A percentile compares a stretch with the other conserved stretches of the same genome.
These are phyloP conservation scores for Calocera viscosa DNA, from an alignment of 768 basidiomycete genomes.

Conservation along the genomic window DNA sequence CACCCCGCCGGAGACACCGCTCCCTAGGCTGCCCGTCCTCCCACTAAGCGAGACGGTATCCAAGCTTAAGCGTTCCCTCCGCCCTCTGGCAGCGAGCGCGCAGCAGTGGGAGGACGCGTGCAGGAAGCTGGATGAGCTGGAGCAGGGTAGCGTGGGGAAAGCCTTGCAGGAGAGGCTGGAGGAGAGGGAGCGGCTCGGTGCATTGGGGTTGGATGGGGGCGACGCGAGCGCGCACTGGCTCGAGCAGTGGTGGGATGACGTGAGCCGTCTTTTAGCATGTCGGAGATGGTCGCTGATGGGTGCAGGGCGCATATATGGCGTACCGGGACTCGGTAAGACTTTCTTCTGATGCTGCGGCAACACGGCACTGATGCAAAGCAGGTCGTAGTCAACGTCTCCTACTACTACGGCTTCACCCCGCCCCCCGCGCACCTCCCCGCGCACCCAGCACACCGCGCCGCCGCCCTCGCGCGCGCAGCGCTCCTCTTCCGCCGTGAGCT, in stretches of 20 bases:
- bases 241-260: conserved; percentile 89
- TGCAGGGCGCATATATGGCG: conserved; percentile 49
- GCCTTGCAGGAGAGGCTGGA: conserved; percentile 53
- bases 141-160: conserved; percentile 26
- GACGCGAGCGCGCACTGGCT: conserved; percentile 58
- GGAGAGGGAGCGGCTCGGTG: conserved; percentile 29
- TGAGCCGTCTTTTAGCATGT: not conserved
- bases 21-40: conserved; percentile 69
- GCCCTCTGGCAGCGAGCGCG: conserved; percentile 56
- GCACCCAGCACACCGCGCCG: conserved; percentile 52
- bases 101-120: conserved; percentile 44
- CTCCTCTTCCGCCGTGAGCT: conserved; percentile 62
- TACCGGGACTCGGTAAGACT: conserved; percentile 69
- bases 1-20: conserved; percentile 48
- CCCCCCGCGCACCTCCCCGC: conserved; percentile 51
- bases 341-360: conserved; percentile 1
- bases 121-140: conserved; percentile 57
- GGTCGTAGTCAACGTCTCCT: conserved; percentile 87
- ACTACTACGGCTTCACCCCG: conserved; percentile 76
- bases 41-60: conserved; percentile 50
- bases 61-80: conserved; percentile 55
- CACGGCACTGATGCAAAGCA: conserved; percentile 19
- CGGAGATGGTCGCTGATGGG: not conserved
- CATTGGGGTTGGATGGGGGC: conserved; percentile 23
- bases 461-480: conserved; percentile 52